Percentiles rank a stretch among this genome's conserved stretches.
phyloP scores from a whole-genome alignment of 371 early-diverging fungal species.

The Mucor lusitanicus region DNA sequence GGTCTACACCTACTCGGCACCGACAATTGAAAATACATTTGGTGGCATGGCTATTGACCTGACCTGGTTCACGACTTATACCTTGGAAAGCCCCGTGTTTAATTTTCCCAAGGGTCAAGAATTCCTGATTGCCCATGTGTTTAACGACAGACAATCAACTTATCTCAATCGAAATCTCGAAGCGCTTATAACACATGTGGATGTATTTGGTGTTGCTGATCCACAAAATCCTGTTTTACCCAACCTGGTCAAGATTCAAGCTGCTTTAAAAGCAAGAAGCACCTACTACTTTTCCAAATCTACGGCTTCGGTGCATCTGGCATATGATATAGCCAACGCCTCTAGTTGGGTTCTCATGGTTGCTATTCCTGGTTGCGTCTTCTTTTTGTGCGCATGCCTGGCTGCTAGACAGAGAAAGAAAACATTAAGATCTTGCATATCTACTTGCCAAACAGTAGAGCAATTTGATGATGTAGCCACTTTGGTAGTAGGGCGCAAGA shows the following conservation, averaged over 20 bases:
- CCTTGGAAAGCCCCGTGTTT: neutral
- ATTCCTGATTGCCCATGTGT: neutral
- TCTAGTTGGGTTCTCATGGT: neutral
- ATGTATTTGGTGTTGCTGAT: neutral
- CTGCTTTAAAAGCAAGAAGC: neutral
- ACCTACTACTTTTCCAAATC: neutral
- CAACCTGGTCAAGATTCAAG: neutral
- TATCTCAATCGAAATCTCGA: too few relatives aligned
- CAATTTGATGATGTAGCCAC: neutral
- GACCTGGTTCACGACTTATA: neutral
- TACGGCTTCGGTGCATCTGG: neutral
- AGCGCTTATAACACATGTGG: neutral
- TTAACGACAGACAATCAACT: neutral
- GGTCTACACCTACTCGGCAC: neutral
- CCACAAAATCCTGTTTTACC: neutral
- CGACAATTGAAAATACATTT: neutral
- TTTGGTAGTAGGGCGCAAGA: neutral
- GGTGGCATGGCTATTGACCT: neutral
- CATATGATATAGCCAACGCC: neutral
- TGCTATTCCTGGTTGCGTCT: neutral
- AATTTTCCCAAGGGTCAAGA: neutral
- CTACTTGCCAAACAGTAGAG: neutral
- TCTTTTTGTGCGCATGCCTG: neutral
- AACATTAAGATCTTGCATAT: neutral
- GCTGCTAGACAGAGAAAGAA: neutral